phyloP scores from a whole-genome alignment of 371 early-diverging fungal species.

The Lichtheimia corymbifera region DNA sequence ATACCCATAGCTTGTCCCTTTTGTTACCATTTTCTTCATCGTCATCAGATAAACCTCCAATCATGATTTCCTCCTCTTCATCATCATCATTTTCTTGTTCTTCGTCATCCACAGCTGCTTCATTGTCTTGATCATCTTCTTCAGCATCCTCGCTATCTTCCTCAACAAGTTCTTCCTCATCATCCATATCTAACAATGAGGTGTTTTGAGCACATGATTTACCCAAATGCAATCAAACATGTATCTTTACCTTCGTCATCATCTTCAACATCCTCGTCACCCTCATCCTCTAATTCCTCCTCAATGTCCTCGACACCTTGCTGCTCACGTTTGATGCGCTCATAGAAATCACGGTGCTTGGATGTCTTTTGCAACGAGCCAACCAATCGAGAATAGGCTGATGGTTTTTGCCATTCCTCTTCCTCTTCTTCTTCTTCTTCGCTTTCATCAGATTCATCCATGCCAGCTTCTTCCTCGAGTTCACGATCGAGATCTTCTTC shows the following conservation, averaged over 20 bases:
- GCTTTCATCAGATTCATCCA: constrained; percentile 33
- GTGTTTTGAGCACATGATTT: neutral
- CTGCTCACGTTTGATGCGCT: constrained; percentile 43
- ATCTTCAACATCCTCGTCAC: constrained; percentile 11
- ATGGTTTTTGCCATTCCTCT: constrained; percentile 49
- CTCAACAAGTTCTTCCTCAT: constrained; percentile 39
- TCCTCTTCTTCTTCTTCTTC: constrained; percentile 28
- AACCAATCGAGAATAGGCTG: constrained; percentile 46
- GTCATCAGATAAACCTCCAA: constrained; percentile 37
- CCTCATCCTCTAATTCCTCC: constrained; percentile 12
- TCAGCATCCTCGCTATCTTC: constrained; percentile 39
- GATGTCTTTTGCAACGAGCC: constrained; percentile 49
- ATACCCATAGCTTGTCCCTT: neutral
- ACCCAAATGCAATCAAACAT: constrained; percentile 11
- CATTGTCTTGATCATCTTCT: constrained; percentile 26
- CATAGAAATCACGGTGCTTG: constrained; percentile 45
- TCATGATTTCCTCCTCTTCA: constrained; percentile 31
- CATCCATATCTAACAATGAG: constrained; percentile 4
- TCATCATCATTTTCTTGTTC: constrained; percentile 18
- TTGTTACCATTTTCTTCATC: constrained; percentile 36
- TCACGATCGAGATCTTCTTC: constrained; percentile 57
- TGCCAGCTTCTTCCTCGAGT: constrained; percentile 36
- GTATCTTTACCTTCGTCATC: constrained; percentile 13
- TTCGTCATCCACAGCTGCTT: constrained; percentile 12
- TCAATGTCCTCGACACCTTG: constrained; percentile 37